These are phyloP conservation scores for Firmiana major DNA, from an alignment of 345 rosid genomes.

Conservation along the genomic window DNA sequence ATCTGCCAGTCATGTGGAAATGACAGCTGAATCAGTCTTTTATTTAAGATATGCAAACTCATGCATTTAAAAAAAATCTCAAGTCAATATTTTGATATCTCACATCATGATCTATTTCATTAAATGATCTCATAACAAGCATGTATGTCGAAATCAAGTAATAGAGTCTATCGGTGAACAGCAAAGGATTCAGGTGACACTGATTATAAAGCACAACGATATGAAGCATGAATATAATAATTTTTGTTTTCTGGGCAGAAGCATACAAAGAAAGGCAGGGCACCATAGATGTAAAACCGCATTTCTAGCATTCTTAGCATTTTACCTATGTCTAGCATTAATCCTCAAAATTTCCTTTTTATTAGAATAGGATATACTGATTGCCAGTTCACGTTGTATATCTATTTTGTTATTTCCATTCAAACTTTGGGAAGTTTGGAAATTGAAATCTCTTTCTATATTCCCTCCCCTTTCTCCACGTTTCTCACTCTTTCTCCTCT, in stretches of 20 bases:
- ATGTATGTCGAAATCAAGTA: background rate
- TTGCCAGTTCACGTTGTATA: too few relatives aligned
- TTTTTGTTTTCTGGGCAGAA: background rate
- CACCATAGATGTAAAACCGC: background rate
- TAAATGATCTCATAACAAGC: background rate
- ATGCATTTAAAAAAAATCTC: background rate
- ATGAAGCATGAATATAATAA: too few relatives aligned
- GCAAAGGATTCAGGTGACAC: background rate
- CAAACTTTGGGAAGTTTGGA: background rate
- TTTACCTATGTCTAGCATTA: background rate
- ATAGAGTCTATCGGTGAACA: background rate
- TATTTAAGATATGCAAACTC: background rate
- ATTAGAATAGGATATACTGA: background rate
- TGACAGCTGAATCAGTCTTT: constrained; percentile 6
- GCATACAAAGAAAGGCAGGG: background rate
- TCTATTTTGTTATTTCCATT: background rate
- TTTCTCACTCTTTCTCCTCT: background rate
- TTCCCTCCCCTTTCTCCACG: background rate
- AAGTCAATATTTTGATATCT: background rate
- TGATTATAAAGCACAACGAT: background rate
- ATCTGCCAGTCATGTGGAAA: constrained; percentile 46
- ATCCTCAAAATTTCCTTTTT: background rate
- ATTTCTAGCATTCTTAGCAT: background rate
- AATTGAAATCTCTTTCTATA: background rate
- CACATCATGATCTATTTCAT: background rate